A percentile compares a stretch with the other conserved stretches of the same genome.
phyloP scores from a whole-genome alignment of 495 filamentous ascomycete genomes.

The Chaetomium tenue region DNA sequence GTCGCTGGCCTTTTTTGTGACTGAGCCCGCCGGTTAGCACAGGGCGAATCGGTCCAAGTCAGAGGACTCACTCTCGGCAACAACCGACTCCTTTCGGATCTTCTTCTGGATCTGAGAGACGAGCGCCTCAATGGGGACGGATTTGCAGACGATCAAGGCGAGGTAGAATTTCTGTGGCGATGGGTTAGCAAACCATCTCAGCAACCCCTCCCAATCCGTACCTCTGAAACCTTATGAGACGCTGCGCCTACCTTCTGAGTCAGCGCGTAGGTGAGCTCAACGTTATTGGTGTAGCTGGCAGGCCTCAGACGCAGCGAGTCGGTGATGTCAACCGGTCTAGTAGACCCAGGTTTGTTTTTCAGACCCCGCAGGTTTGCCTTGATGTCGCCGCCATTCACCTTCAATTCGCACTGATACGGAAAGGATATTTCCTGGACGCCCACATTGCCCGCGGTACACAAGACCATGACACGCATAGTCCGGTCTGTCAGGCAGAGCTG shows the following conservation, averaged over 20 bases:
- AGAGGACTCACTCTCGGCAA: slow-evolving; percentile 71
- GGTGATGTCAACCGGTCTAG: slow-evolving; percentile 88
- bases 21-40: slow-evolving; percentile 45
- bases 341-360: slow-evolving; percentile 94
- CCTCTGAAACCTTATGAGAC: slow-evolving; percentile 14
- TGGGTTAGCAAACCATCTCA: slow-evolving; percentile 10
- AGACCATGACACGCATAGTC: slow-evolving; percentile 70
- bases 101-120: slow-evolving; percentile 66
- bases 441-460: slow-evolving; percentile 63
- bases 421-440: slow-evolving; percentile 76
- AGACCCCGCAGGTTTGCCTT: slow-evolving; percentile 87
- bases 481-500: slow-evolving; percentile 53
- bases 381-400: slow-evolving; percentile 81
- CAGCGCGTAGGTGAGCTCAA: slow-evolving; percentile 87
- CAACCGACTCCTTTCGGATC: slow-evolving; percentile 76
- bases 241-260: slow-evolving; percentile 67
- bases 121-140: slow-evolving; percentile 67
- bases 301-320: slow-evolving; percentile 64
- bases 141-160: slow-evolving; percentile 69
- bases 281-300: slow-evolving; percentile 65
- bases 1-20: slow-evolving; percentile 78
- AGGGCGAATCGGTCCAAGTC: neutral
- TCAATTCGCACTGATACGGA: slow-evolving; percentile 86
- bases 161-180: slow-evolving; percentile 69
- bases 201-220: slow-evolving; percentile 3